Evolutionary conservation across 2,329 filamentous ascomycete genomes (phyloP), one percentile per base, ranked within the genome.

Genomic region (Pseudogymnoascus sp.): DNA sequence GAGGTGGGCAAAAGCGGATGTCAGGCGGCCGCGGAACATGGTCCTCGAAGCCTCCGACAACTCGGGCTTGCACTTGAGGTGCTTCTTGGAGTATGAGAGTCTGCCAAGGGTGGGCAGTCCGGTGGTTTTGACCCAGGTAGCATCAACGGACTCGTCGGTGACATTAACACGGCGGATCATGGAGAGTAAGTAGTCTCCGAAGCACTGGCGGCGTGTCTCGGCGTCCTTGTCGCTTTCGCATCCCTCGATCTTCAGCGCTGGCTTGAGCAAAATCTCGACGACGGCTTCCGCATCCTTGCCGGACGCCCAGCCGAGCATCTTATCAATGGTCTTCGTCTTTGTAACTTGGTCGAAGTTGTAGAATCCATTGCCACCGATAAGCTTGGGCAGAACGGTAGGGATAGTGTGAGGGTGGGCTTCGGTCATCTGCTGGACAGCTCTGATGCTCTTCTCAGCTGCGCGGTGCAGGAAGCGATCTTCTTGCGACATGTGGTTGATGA

Each of bases 261-360:
- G 81, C 15, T 78, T 70, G 62, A 76, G 73, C 35, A 85, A 73
- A 29, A 80, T 72, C 29, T 77, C 73, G 36, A 86, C 72, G n/a
- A 81, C 74, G 13, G 74, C 72, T 62, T 64, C 71, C 1, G 73
- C 72, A 62, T 66, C 70, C 2, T 52, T 64, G 66, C 66, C 42
- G 3, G 69, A 62, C 6, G 69, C 64, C 12, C 64, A 58, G 8
- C 40, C 58, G 5, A 73, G 64, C 5, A 73, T 60, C 65, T 83
- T 87, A 68, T 95, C 90, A 1, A 96, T 77, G 0, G 90, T 93
- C 75, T 93, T 96, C 1, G 87, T 88, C 72, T 89, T 94, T 0
- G 92, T 96, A 62, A 88, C 80, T 65, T 89, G 87, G 71, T 97
- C 94, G 70, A 97, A 94, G 70, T 88, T 90, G 67, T 90, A 85